phyloP scores from a whole-genome alignment of 768 basidiomycete genomes.

The Lactarius psammicola region DNA sequence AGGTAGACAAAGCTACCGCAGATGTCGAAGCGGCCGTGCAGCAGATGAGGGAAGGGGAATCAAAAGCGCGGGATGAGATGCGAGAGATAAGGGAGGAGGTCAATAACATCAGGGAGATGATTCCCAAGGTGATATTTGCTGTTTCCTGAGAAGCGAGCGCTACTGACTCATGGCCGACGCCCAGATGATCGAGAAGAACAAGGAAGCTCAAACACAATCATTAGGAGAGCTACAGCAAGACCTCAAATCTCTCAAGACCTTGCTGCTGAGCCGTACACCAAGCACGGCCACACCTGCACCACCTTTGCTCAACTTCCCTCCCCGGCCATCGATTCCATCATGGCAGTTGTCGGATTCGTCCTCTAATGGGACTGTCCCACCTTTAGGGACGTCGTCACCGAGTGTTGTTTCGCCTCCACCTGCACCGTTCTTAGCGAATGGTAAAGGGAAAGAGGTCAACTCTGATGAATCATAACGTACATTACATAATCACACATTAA shows the following conservation, averaged over 20 bases:
- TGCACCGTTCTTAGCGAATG: conserved; percentile 37
- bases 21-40: conserved; percentile 70
- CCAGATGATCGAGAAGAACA: conserved; percentile 94
- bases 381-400: conserved; percentile 22
- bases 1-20: conserved; percentile 66
- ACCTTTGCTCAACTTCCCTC: conserved; percentile 50
- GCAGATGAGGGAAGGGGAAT: conserved; percentile 77
- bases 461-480: background rate
- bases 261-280: conserved; percentile 74
- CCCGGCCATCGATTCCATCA: conserved; percentile 76
- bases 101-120: conserved; percentile 83
- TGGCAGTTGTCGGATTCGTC: conserved; percentile 74
- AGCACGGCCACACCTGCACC: conserved; percentile 48
- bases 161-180: conserved; percentile 12
- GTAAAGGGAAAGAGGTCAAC: conserved; percentile 58
- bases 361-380: conserved; percentile 9
- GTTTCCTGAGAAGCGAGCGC: conserved; percentile 4
- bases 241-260: conserved; percentile 88
- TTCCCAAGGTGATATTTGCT: conserved; percentile 74
- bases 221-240: conserved; percentile 89
- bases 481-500: background rate
- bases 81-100: conserved; percentile 90
- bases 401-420: conserved; percentile 24
- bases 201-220: conserved; percentile 79
- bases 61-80: conserved; percentile 81